Conservation (phyloP, 1,139 yeast genomes). For the Diutina neorugosa region DNA sequence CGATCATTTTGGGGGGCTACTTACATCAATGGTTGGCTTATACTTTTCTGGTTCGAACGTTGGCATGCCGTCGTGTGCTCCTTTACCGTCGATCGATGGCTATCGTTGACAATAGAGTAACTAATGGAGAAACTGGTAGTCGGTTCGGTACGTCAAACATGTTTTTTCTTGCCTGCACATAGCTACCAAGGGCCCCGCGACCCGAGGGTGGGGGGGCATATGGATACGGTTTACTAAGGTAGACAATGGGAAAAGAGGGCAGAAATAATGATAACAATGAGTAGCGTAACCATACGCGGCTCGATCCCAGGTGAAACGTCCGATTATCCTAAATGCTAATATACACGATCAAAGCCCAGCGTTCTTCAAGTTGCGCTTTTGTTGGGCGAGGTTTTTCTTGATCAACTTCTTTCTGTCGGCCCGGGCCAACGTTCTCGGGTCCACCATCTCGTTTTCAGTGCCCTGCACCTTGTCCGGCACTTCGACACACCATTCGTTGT, state of each 20-base stretch:
- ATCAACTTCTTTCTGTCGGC: constrained; percentile 75
- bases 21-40: not conserved
- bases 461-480: constrained; percentile 65
- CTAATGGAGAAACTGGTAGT: not conserved
- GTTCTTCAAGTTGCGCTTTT: constrained; percentile 55
- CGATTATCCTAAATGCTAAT: not conserved
- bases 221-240: not conserved
- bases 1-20: not conserved
- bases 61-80: not conserved
- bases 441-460: constrained; percentile 61
- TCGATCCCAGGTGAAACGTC: not conserved
- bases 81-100: not conserved
- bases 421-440: constrained; percentile 74
- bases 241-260: not conserved
- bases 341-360: not conserved
- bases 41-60: not conserved
- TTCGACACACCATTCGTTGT: constrained; percentile 93
- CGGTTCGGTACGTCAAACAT: not conserved
- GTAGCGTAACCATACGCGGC: not conserved
- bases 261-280: not conserved
- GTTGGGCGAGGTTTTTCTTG: constrained; percentile 79
- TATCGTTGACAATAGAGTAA: not conserved
- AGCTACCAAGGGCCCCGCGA: not conserved
- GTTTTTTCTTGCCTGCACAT: not conserved
- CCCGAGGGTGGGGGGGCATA: not conserved